A percentile compares a stretch with the other conserved stretches of the same genome.
phyloP scores from a whole-genome alignment of 345 rosid genomes.

The Lepidium africanum region DNA sequence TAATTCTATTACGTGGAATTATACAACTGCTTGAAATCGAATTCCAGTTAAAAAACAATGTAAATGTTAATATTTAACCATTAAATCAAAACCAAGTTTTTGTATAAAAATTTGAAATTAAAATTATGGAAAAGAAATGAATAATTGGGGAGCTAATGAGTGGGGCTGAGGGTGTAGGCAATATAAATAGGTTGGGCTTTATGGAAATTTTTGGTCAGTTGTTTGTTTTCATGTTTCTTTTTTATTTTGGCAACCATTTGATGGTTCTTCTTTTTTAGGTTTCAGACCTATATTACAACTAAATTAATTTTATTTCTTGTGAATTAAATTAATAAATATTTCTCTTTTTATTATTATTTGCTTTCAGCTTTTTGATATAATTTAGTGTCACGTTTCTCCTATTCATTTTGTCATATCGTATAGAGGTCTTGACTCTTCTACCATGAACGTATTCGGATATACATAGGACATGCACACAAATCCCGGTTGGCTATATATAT shows the following conservation, averaged over 20 bases:
- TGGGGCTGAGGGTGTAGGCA: not conserved
- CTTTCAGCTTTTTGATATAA: not conserved
- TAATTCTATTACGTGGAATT: too few relatives aligned
- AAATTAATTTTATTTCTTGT: not conserved
- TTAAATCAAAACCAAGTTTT: too few relatives aligned
- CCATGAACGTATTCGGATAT: not conserved
- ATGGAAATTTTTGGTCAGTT: constrained; percentile 9
- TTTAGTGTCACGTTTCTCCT: not conserved
- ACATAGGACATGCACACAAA: constrained; percentile 8
- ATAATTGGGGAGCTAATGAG: not conserved
- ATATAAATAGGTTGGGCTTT: constrained; percentile 16
- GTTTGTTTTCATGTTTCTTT: constrained; percentile 1
- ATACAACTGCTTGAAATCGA: too few relatives aligned
- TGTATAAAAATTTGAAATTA: not conserved
- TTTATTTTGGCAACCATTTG: not conserved
- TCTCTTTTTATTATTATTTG: not conserved
- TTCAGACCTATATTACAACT: constrained; percentile 9
- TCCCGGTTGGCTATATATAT: not conserved
- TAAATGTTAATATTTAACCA: too few relatives aligned
- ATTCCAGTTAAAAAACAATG: too few relatives aligned
- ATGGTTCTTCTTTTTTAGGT: constrained; percentile 13
- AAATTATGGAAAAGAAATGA: not conserved
- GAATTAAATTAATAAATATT: not conserved
- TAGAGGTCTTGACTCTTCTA: not conserved
- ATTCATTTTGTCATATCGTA: not conserved